Base-by-base conservation (phyloP, 306 rosid species). In the Cucurbita moschata region DNA sequence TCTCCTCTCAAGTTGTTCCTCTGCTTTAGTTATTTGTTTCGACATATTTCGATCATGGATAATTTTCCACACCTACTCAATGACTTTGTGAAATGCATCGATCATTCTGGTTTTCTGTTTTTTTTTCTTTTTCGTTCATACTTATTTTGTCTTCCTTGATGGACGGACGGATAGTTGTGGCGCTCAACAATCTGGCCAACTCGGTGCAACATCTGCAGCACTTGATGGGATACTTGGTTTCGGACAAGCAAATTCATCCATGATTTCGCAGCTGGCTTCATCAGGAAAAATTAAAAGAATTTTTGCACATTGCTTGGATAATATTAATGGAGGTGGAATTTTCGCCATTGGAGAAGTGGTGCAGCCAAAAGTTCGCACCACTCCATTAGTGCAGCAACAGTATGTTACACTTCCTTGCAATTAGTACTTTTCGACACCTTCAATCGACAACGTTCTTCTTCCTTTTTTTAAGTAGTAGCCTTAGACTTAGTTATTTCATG, bases 271-370 rank as follows among this genome's bases (percentile, higher is more conserved):
- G 86, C 91, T 95, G 68, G 91, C 96, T 82, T 78, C 87, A 61
- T 60, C 89, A 67, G 90, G 91, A 84, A 91, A 83, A 81, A 96
- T 88, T 80, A 88, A 82, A 83, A 89, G 82, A 69, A 46, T 83
- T 75, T 91, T 95, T 82, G 85, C 99, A 5, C 99, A 95, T 83
- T 95, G 99, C 83, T 89, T 95, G 78, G 96, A 95, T 82, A 88
- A 54, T 58, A 40, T 30, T n/a, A 35, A 44, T 10, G 99, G 96
- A 69, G 99, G 99, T 67, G 99, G 99, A 83, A 88, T 91, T 75
- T 95, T 84, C 78, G 78, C 99, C 69, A 83, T 95, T 71, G 99
- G 99, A 78, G 84, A 91, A 77, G 97, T 95, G 77, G 82, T 86
- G 75, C 77, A 87, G 77, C 97, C 99, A 58, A 81, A 78, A 81